Conservation (phyloP, 2,329 filamentous ascomycete genomes). For the Penicillium aurantiogriseum region DNA sequence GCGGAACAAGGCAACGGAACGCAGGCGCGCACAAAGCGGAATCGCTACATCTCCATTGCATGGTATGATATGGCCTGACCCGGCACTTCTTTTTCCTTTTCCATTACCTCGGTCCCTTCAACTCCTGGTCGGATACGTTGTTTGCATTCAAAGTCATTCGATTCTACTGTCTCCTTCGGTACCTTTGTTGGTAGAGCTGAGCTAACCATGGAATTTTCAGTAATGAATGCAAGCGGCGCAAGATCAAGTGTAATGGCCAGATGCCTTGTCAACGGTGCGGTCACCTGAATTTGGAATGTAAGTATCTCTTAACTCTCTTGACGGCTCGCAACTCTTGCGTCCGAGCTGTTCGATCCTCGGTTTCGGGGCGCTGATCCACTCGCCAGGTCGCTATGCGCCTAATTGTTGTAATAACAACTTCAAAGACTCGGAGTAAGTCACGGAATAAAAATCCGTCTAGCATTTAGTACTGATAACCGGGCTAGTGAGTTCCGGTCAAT, state of each 20-base stretch:
- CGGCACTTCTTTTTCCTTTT: conserved; percentile 3
- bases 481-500: conserved; percentile 75
- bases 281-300: conserved; percentile 61
- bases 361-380: conserved; percentile 4
- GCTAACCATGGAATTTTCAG: conserved; percentile 34
- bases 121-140: neutral
- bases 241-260: conserved; percentile 68
- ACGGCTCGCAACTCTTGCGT: neutral
- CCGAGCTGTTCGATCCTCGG: neutral
- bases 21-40: conserved; percentile 60
- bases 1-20: conserved; percentile 46
- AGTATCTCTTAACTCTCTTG: conserved; percentile 8
- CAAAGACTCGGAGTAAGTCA: conserved; percentile 74
- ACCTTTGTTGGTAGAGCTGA: neutral
- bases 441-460: neutral
- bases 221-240: conserved; percentile 65
- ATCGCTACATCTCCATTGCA: conserved; percentile 66
- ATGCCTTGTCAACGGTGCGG: conserved; percentile 64
- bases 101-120: conserved; percentile 1
- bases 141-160: conserved; percentile 9
- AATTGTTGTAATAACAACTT: conserved; percentile 73
- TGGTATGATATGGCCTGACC: conserved; percentile 49
- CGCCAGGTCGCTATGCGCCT: conserved; percentile 58
- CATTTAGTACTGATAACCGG: conserved; percentile 2
- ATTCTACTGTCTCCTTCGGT: neutral